These are phyloP conservation scores for Mycena galericulata DNA, from an alignment of 768 basidiomycete genomes.

Conservation along the genomic window DNA sequence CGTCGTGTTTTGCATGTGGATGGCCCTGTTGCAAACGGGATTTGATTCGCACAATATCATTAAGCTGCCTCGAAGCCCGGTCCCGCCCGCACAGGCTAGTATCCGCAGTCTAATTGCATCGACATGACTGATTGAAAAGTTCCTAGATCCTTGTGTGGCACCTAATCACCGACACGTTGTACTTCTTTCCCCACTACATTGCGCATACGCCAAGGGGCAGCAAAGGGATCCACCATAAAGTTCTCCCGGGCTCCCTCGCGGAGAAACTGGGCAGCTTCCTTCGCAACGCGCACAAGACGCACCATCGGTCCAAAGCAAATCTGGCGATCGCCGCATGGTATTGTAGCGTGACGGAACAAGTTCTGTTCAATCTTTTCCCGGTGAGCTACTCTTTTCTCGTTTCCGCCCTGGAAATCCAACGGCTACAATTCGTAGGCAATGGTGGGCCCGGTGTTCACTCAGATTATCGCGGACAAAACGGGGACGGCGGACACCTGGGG, in stretches of 20 bases:
- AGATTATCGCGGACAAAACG: constrained; percentile 21
- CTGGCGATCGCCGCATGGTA: constrained; percentile 28
- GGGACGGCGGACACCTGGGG: constrained; percentile 7
- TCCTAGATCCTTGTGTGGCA: constrained; percentile 17
- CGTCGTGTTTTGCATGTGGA: constrained; percentile 20
- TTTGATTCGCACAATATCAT: constrained; percentile 22
- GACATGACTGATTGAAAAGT: not conserved
- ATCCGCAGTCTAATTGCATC: not conserved
- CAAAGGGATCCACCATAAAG: constrained; percentile 24
- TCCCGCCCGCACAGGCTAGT: constrained; percentile 19
- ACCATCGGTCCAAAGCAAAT: constrained; percentile 22
- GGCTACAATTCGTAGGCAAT: not conserved
- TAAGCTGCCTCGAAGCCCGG: constrained; percentile 6
- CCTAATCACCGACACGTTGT: constrained; percentile 20
- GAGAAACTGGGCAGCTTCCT: constrained; percentile 9
- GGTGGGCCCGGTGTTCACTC: constrained; percentile 16
- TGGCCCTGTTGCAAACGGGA: constrained; percentile 17
- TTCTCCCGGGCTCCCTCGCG: constrained; percentile 14
- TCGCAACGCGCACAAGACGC: constrained; percentile 21
- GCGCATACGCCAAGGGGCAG: constrained; percentile 18
- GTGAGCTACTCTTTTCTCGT: not conserved
- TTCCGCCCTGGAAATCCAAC: not conserved
- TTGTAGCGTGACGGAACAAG: constrained; percentile 18
- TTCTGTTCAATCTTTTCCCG: constrained; percentile 22
- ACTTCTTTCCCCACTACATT: constrained; percentile 21